Percentiles rank a stretch among this genome's conserved stretches.
phyloP scores from a whole-genome alignment of 768 basidiomycete genomes.

The Butyriboletus loyo region DNA sequence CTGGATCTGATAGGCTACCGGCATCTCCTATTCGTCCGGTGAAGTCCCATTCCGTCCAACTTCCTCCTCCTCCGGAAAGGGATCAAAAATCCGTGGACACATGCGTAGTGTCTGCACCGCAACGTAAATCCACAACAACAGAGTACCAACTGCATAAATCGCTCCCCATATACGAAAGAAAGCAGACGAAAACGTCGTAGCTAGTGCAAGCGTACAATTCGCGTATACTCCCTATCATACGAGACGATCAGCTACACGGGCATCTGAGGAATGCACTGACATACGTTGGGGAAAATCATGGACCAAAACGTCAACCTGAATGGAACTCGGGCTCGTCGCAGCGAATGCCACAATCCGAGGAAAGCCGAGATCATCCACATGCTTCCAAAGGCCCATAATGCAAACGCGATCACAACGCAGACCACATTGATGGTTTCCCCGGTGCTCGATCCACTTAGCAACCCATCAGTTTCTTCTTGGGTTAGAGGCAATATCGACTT shows the following conservation, averaged over 20 bases:
- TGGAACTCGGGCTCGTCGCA: conserved; percentile 40
- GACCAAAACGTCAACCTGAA: conserved; percentile 67
- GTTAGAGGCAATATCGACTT: conserved; percentile 35
- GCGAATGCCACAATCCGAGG: conserved; percentile 44
- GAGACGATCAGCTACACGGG: background rate
- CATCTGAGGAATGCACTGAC: conserved; percentile 10
- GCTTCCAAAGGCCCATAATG: conserved; percentile 59
- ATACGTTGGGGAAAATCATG: conserved; percentile 67
- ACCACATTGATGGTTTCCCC: conserved; percentile 44
- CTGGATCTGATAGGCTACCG: background rate
- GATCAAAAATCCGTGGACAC: conserved; percentile 40
- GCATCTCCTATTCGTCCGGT: conserved; percentile 1
- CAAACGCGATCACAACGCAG: conserved; percentile 47
- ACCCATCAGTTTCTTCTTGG: conserved; percentile 29
- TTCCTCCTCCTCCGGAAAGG: conserved; percentile 38
- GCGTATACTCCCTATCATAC: conserved; percentile 58
- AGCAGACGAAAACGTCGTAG: conserved; percentile 44
- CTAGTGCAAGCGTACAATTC: conserved; percentile 55
- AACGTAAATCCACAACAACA: conserved; percentile 53
- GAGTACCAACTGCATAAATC: conserved; percentile 47
- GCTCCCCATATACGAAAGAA: conserved; percentile 60
- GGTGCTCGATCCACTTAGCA: conserved; percentile 34
- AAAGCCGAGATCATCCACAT: conserved; percentile 62
- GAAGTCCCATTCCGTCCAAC: conserved; percentile 10
- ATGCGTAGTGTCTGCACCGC: conserved; percentile 40